These are phyloP conservation scores for Pichia ethanolica DNA, from an alignment of 805 yeast species.

Conservation along the genomic window DNA sequence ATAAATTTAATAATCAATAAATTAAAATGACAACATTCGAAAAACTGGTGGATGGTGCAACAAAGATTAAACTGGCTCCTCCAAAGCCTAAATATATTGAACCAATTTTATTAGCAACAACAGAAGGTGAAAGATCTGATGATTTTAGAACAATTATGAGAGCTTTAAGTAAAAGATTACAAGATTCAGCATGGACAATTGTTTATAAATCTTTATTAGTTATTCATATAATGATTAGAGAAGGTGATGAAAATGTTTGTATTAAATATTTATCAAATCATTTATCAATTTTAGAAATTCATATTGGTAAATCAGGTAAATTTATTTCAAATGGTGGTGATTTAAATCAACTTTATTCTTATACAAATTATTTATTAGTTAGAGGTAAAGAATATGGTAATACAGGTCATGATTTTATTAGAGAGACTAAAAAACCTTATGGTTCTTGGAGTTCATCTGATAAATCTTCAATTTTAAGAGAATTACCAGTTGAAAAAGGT, in stretches of 20 bases:
- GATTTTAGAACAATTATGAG: conserved; percentile 65
- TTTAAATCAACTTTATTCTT: conserved; percentile 50
- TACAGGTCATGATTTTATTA: conserved; percentile 67
- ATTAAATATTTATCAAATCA: conserved; percentile 58
- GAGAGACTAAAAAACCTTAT: conserved; percentile 42
- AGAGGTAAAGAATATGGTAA: conserved; percentile 64
- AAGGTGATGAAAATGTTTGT: conserved; percentile 77
- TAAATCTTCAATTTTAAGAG: conserved; percentile 55
- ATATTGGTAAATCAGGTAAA: conserved; percentile 24
- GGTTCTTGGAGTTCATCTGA: conserved; percentile 31
- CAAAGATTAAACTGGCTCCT: conserved; percentile 81
- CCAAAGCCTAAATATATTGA: conserved; percentile 95
- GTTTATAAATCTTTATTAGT: conserved; percentile 82
- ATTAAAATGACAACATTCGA: conserved; percentile 51
- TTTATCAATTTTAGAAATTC: conserved; percentile 49
- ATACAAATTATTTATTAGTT: conserved; percentile 60
- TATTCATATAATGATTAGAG: conserved; percentile 84
- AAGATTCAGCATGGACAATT: conserved; percentile 85
- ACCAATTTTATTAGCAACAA: conserved; percentile 74
- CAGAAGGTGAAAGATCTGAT: conserved; percentile 38
- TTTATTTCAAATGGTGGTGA: conserved; percentile 38
- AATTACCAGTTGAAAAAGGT: conserved; percentile 66
- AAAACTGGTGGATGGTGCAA: conserved; percentile 73
- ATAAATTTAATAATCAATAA: no score
- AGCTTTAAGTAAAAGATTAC: conserved; percentile 52